Evolutionary conservation across 345 rosid genomes (phyloP), one percentile per base, ranked within the genome.

Genomic region (Excoecaria cochinchinensis): DNA sequence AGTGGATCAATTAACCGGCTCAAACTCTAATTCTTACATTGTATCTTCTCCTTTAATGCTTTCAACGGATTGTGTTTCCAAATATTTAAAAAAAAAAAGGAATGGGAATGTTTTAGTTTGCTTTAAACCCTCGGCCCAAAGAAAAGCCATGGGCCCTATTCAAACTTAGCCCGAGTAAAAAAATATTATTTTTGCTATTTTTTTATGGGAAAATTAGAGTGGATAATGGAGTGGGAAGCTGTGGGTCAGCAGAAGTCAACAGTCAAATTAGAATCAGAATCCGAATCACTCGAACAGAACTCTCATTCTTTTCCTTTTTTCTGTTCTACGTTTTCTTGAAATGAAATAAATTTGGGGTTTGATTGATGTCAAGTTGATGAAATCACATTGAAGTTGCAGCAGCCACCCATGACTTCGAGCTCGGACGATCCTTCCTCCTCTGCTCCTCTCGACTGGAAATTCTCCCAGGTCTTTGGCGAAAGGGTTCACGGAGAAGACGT

Each of bases 381-480:
- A 3, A 46, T n/a, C 7, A 9, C 8, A 22, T 15, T 66, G 5
- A 44, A 44, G 21, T 7, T 31, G 31, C 31, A 31, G 31, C 31
- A 2, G 31, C 31, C 42, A 24, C 53, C 55, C 79, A 82, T 85
- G 91, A 79, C 63, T 51, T 56, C 67, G 11, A 72, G 44, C 74
- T 55, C 83, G 14, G 70, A 55, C 5, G 74, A 78, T 16, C 71
- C 86, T 14, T 61, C 66, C n/a, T 47, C 74, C 40, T 21, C 71
- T 53, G 6, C 77, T 62, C 81, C 77, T 58, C 76, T 82, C 0
- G 80, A 84, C 25, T 90, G 94, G 94, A 87, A 82, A 59, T 82
- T 87, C 85, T 90, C 86, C 52, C 86, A 88, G 77, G 89, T 85
- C 53, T 87, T 90, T 78, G 92, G 90, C 53, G 86, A 90, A 47